phyloP scores from a whole-genome alignment of 768 basidiomycete genomes.

The Hortiboletus flavorubellus region DNA sequence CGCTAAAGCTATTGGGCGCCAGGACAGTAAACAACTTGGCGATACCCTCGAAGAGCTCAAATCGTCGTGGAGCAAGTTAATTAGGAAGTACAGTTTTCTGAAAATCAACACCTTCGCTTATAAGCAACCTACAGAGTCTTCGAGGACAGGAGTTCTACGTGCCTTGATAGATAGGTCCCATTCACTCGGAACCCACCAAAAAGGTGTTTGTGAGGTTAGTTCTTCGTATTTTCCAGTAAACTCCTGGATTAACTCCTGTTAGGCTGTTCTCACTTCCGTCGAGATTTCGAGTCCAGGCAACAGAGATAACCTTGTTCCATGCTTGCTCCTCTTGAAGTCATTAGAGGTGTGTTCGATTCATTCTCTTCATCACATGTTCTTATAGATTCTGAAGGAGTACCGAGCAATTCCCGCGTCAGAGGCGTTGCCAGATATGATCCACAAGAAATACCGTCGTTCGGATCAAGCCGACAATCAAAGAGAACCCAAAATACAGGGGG shows the following conservation, averaged over 20 bases:
- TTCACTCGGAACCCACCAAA: conserved; percentile 43
- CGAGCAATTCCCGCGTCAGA: conserved; percentile 8
- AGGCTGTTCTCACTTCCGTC: conserved; percentile 65
- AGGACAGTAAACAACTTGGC: conserved; percentile 52
- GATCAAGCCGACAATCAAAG: conserved; percentile 34
- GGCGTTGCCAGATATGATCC: conserved; percentile 8
- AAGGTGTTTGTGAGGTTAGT: conserved; percentile 56
- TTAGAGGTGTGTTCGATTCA: conserved; percentile 39
- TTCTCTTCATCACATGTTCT: not conserved
- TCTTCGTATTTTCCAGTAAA: not conserved
- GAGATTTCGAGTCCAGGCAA: conserved; percentile 50
- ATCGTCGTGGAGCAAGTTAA: conserved; percentile 55
- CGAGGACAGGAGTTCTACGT: conserved; percentile 74
- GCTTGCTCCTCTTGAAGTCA: conserved; percentile 55
- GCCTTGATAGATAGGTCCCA: conserved; percentile 69
- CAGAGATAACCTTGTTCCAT: conserved; percentile 56
- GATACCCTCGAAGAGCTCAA: conserved; percentile 59
- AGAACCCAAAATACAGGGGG: conserved; percentile 79
- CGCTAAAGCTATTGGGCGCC: conserved; percentile 68
- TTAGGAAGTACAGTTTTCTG: conserved; percentile 50
- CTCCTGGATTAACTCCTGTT: conserved; percentile 5
- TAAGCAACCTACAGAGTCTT: conserved; percentile 43
- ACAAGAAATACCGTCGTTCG: conserved; percentile 14
- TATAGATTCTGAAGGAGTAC: conserved; percentile 23
- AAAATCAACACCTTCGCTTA: conserved; percentile 1